These are phyloP conservation scores for Groenewaldozyma salmanticensis DNA, from an alignment of 805 yeast species.

Conservation along the genomic window DNA sequence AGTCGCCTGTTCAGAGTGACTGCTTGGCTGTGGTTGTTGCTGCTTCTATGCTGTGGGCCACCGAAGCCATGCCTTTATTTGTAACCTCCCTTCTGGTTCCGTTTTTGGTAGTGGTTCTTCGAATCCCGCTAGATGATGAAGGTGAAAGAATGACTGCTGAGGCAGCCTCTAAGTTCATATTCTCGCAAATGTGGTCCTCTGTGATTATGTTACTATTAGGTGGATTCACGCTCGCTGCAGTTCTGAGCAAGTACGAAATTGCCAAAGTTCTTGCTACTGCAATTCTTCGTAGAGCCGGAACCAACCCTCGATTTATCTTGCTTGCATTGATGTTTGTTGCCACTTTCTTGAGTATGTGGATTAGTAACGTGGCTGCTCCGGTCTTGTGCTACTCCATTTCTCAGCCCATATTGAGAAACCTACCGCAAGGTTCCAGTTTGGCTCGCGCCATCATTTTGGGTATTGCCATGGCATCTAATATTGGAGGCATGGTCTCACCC, in stretches of 20 bases:
- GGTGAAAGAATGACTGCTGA: constrained; percentile 48
- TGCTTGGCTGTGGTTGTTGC: constrained; percentile 78
- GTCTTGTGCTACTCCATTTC: constrained; percentile 84
- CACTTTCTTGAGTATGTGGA: constrained; percentile 85
- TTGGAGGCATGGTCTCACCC: constrained; percentile 97
- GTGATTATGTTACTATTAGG: constrained; percentile 84
- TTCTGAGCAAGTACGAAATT: constrained; percentile 79
- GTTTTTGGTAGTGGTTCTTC: constrained; percentile 60
- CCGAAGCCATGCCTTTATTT: constrained; percentile 86
- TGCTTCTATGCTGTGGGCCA: constrained; percentile 88
- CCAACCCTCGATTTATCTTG: constrained; percentile 68
- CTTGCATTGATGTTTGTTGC: constrained; percentile 81
- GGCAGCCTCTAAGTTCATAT: constrained; percentile 68
- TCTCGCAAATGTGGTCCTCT: constrained; percentile 90
- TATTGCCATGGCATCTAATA: constrained; percentile 83
- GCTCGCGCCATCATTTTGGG: constrained; percentile 82
- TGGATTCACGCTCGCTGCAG: constrained; percentile 93
- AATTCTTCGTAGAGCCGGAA: constrained; percentile 75
- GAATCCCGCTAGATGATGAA: constrained; percentile 50
- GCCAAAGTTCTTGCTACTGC: constrained; percentile 80
- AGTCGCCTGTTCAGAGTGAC: constrained; percentile 58
- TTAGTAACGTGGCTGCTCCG: constrained; percentile 95
- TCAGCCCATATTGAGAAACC: constrained; percentile 77
- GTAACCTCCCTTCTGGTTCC: constrained; percentile 84
- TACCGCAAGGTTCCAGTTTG: constrained; percentile 69